Base-by-base conservation (phyloP, 805 yeast genomes). In the Kodamaea kaohsiungensis region DNA sequence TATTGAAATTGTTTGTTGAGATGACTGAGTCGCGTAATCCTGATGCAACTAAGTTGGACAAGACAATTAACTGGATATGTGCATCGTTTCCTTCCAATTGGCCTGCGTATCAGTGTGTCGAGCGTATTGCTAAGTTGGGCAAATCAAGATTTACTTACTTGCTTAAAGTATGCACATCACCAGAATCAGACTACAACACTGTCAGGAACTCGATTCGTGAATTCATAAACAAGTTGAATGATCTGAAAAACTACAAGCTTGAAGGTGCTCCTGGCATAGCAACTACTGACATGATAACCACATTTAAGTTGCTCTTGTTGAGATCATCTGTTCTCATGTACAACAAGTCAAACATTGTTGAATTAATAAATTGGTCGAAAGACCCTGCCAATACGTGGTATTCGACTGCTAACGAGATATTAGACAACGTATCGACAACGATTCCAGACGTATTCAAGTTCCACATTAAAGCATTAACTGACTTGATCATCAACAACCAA, bases 181-280 rank as follows among this genome's bases (percentile, higher is more conserved):
- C 83, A 1, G 85, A 83, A 2, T 80, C 86, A 1, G 88, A 86
- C 50, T 86, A 83, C 63, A 74, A 71, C 25, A 81, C 88, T 0
- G 78, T 90, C 2, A 72, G 74, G 35, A 87, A 81, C 52, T 80
- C 91, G 7, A 76, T 86, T 51, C 82, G 80, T 54, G 96, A 90
- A 63, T 66, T 91, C 8, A 68, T 84, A 22, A 73, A 70, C 4
- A 84, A 86, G 60, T 58, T 88, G 5, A 68, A 71, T 7, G 89
- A 86, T 52, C 64, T 81, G 0, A 83, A 84, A 53, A 71, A 75
- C 43, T 71, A 84, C 49, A 72, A 68, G 49, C 53, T 73, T 8
- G 69, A 71, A 42, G 59, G 66, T 49, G 67, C 66, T n/a, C 37
- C 47, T 2, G 59, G 67, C 10, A 72, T 82, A 10, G 67, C 81